These are phyloP conservation scores for Leccinum barrowsii DNA, from an alignment of 768 basidiomycete species.

Conservation along the genomic window DNA sequence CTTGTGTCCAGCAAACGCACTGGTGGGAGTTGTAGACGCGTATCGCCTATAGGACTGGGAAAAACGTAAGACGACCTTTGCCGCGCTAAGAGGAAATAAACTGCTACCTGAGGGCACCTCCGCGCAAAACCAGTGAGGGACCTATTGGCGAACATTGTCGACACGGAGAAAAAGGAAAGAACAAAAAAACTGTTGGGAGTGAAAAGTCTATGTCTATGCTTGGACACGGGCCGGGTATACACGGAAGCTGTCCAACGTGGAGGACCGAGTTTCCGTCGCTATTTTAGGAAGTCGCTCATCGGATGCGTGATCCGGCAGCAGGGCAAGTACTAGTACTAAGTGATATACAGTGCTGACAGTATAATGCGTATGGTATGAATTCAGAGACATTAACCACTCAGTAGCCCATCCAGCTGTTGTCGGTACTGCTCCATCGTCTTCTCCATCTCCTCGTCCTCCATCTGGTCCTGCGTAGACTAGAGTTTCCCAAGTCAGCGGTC, in stretches of 20 bases:
- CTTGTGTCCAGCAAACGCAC: slow-evolving; percentile 89
- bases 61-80: slow-evolving; percentile 13
- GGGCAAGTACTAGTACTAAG: too few species aligned
- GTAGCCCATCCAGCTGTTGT: slow-evolving; percentile 81
- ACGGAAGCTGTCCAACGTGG: slow-evolving; percentile 23
- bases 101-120: slow-evolving; percentile 46
- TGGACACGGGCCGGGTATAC: slow-evolving; percentile 17
- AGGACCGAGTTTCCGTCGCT: not conserved
- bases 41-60: slow-evolving; percentile 55
- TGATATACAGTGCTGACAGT: not conserved
- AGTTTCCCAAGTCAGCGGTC: slow-evolving; percentile 6
- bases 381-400: slow-evolving; percentile 43
- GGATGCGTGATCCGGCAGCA: not conserved
- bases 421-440: slow-evolving; percentile 88
- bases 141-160: slow-evolving; percentile 58
- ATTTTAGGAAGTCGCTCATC: slow-evolving; percentile 6
- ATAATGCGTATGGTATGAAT: slow-evolving; percentile 16
- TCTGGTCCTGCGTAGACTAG: slow-evolving; percentile 56
- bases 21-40: slow-evolving; percentile 74
- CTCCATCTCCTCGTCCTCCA: slow-evolving; percentile 81
- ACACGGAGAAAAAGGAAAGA: slow-evolving; percentile 16
- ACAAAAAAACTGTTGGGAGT: slow-evolving; percentile 14
- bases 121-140: slow-evolving; percentile 54
- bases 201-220: slow-evolving; percentile 6
- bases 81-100: not conserved